Evolutionary conservation across 345 rosid species (phyloP).

Genomic region (Ceriops zippeliana): DNA sequence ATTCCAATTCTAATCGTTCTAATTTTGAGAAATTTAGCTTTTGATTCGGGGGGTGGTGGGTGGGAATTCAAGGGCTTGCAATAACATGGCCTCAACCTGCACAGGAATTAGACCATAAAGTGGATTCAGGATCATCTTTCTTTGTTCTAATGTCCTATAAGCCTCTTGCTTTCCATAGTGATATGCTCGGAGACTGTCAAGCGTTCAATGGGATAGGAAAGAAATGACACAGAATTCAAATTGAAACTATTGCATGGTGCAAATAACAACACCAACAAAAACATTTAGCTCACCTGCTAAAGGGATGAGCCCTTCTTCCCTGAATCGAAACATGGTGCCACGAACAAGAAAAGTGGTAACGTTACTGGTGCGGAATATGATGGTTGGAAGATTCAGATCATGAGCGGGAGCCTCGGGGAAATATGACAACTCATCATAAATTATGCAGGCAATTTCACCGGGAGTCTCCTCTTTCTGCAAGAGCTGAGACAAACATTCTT

Average conservation of each 20-base stretch:
- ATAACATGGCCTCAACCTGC: too few relatives aligned
- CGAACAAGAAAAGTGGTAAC: conserved; percentile 17
- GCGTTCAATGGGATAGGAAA: too few relatives aligned
- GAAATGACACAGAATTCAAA: background rate
- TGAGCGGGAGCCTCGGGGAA: conserved; percentile 37
- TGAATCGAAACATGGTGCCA: conserved; percentile 13
- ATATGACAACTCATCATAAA: conserved; percentile 51
- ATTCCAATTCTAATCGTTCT: too few relatives aligned
- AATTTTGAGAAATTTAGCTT: too few relatives aligned
- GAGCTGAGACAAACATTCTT: conserved; percentile 28
- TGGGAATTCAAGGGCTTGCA: too few relatives aligned
- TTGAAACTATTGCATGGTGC: background rate
- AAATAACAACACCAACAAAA: background rate
- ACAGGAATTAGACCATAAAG: too few relatives aligned
- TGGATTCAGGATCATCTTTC: too few relatives aligned
- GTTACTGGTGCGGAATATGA: conserved; percentile 23
- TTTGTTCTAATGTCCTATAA: too few relatives aligned
- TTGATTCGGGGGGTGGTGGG: too few relatives aligned
- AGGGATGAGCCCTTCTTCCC: conserved; percentile 18
- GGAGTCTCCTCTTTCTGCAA: conserved; percentile 14
- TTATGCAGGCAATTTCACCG: conserved; percentile 36
- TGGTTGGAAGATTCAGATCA: conserved; percentile 25
- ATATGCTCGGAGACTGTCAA: too few relatives aligned
- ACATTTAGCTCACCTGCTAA: conserved; percentile 18
- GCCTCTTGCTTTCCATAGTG: too few relatives aligned